Conservation (phyloP, 2,329 filamentous ascomycete genomes). For the Aspergillus sergii region DNA sequence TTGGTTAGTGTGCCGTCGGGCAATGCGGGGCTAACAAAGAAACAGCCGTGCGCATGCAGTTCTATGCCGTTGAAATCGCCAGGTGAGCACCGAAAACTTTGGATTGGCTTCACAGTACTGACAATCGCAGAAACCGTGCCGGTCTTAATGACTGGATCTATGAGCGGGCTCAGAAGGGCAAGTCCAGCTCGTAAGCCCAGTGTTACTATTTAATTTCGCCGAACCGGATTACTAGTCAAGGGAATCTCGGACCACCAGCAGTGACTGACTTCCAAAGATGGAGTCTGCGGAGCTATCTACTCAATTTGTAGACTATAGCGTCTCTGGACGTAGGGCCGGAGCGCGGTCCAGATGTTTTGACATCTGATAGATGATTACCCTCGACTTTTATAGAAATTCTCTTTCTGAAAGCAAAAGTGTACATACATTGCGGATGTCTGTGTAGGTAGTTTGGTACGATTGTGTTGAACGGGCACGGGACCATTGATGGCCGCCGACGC, state of each 20-base stretch:
- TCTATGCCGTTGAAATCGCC: slow-evolving; percentile 76
- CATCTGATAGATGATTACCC: not conserved
- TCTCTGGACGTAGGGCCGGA: not conserved
- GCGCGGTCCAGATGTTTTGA: not conserved
- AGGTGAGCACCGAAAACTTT: slow-evolving; percentile 52
- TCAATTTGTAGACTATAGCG: not conserved
- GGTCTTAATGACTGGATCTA: slow-evolving; percentile 98
- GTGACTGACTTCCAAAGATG: not conserved
- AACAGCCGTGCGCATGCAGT: slow-evolving; percentile 73
- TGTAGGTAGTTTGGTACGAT: slow-evolving; percentile 12
- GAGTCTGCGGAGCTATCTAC: not conserved
- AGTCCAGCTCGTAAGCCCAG: slow-evolving; percentile 25
- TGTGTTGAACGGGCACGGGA: slow-evolving; percentile 10
- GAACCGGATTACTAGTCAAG: not conserved
- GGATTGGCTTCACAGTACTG: slow-evolving; percentile 10
- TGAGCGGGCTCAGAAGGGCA: slow-evolving; percentile 68
- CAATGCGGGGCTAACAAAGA: slow-evolving; percentile 14
- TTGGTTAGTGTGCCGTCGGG: not conserved
- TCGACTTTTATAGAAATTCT: not conserved
- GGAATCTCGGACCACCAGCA: slow-evolving; percentile 1
- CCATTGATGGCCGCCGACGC: not conserved
- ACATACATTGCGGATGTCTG: not conserved
- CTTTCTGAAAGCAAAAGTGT: not conserved
- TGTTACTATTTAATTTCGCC: not conserved
- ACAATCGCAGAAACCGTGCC: slow-evolving; percentile 66